Base-by-base conservation (phyloP, 2,329 filamentous ascomycete species). In the Fusarium sp. region DNA sequence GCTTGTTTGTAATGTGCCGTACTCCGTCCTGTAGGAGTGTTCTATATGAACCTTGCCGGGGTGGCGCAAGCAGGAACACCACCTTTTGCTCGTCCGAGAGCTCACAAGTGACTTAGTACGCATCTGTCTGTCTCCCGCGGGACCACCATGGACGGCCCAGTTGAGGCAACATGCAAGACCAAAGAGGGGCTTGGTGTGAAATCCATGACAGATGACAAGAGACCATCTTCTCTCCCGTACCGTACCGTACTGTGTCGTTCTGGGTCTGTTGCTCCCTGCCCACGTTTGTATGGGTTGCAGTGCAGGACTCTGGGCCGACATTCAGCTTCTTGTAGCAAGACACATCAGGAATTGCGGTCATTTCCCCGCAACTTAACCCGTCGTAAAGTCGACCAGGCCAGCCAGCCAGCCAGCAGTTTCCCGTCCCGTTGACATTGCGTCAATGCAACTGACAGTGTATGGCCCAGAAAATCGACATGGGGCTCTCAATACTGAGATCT, bases 401-500 rank as follows among this genome's bases (percentile, higher is more conserved):
- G 10, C 28, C 28, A 31, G 10, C 28, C 28, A 31, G 10, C 58
- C 26, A 54, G 50, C 22, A 39, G 44, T 63, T 34, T 42, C 34
- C 31, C 34, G 50, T 65, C 50, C 50, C 28, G 49, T 53, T 55
- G 62, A 61, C 59, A 70, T 71, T 61, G 61, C 53, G 59, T 66
- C 58, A 45, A 72, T 45, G 54, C 57, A 24, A 46, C 46, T 62
- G 56, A 54, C 43, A 66, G 48, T 63, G 45, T 31, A 42, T 52
- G 45, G 60, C 38, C 57, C 26, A 51, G 44, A 58, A 31, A 56
- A 55, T 52, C 46, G 53, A 63, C 59, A 58, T 57, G 69, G 26
- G 54, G 39, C 39, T n/a, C n/a, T 53, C 11, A 58, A 74, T 74
- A 71, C 63, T 75, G 73, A 75, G 67, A 74, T 71, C 52, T 75